Base-by-base conservation (phyloP, 768 basidiomycete species). In the Daedalea quercina region DNA sequence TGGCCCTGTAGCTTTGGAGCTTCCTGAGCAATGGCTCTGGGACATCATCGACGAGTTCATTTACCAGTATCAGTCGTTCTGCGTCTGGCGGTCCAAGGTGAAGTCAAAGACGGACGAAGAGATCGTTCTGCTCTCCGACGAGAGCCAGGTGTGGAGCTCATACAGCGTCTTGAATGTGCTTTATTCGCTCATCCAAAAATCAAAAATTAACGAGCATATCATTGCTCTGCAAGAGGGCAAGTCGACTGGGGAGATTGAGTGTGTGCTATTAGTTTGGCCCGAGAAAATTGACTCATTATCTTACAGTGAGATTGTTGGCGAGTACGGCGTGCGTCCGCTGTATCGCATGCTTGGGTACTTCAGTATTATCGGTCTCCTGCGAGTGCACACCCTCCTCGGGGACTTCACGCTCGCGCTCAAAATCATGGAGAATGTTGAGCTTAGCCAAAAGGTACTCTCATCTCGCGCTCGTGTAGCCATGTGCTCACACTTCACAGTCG, bases 1-100 rank as follows among this genome's bases (percentile, higher is more conserved):
- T 54, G 90, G 88, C 0, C 95, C 95, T 1, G 93, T 97, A 0
- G 70, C 84, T n/a, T 83, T 98, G 47, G 85, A 94, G 56, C 82
- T 99, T 22, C 95, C 95, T 0, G 91, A 94, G 54, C 94, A 96
- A 67, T 99, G 95, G 95, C 71, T 99, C 8, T 98, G 94, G 92
- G 93, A 95, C 63, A 94, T 94, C 68, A 85, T 95, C 64, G 92
- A 95, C 72, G 93, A 94, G 62, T 94, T 94, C 67, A 95, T 97
- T 60, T 99, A 96, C 71, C 95, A 99, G 67, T 99, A 94, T 75
- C 94, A 95, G 66, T 88, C 89, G 1, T 98, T 96, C 72, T 90
- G 91, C 59, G 82, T 90, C 35, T 98, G 93, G 87, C 76, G 93
- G 49, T 85, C 86, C 17, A 92, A 89, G 62, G 77, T 84, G 26